Evolutionary conservation across 768 basidiomycete genomes (phyloP).

Genomic region (Mycena sanguinolenta): DNA sequence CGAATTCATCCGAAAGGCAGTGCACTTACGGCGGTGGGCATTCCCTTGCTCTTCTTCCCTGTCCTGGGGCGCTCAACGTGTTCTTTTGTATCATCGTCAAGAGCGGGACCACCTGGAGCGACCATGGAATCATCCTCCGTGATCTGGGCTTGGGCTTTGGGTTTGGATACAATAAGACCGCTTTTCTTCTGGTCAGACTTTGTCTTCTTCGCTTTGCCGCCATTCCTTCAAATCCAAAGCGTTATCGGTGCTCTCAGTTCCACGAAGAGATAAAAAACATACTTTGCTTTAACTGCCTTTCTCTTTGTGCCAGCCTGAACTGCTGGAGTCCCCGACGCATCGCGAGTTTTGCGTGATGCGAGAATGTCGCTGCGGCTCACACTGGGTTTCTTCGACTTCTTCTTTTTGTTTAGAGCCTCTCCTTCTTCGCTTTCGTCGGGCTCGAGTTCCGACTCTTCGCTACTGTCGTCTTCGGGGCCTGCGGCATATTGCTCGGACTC

Average conservation of each 20-base stretch:
- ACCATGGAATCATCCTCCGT: slow-evolving; percentile 8
- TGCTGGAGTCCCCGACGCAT: too few species aligned
- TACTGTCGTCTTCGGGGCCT: neutral
- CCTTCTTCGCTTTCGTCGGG: neutral
- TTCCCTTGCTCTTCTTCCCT: neutral
- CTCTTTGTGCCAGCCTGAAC: too few species aligned
- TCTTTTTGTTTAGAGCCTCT: neutral
- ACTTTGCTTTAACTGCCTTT: too few species aligned
- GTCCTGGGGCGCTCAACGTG: neutral
- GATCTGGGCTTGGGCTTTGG: neutral
- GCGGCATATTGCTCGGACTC: neutral
- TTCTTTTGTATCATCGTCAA: slow-evolving; percentile 4
- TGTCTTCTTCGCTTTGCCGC: neutral
- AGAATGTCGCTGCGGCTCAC: neutral
- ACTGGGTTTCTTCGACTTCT: neutral
- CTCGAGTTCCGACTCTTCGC: neutral
- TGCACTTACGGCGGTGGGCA: neutral
- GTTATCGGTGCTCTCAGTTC: too few species aligned
- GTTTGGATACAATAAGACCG: neutral
- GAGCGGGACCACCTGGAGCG: neutral
- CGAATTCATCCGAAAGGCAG: neutral
- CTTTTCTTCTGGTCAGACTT: neutral
- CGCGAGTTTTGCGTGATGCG: too few species aligned
- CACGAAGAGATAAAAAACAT: too few species aligned
- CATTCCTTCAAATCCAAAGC: too few species aligned